Conservation (phyloP, 345 rosid species). For the Populus alba region DNA sequence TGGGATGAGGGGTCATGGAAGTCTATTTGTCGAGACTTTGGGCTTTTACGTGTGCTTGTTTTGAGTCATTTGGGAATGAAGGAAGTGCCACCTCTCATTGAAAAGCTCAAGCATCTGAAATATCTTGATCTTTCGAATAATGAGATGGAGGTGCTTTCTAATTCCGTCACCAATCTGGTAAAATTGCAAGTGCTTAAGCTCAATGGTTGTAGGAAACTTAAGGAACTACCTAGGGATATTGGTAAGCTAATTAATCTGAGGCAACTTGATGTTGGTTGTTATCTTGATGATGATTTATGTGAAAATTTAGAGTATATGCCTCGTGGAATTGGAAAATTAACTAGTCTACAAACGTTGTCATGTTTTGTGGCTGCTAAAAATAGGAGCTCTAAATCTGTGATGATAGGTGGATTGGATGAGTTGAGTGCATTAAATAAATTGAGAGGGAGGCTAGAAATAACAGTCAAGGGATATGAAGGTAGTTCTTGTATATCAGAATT, state of each 20-base stretch:
- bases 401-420: neutral
- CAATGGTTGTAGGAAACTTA: neutral
- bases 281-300: neutral
- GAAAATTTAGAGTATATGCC: neutral
- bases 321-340: neutral
- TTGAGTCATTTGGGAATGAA: neutral
- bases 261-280: neutral
- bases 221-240: neutral
- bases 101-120: slow-evolving; percentile 10
- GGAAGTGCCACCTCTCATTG: slow-evolving; percentile 1
- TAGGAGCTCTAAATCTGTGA: neutral
- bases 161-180: neutral
- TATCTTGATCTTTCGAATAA: slow-evolving; percentile 18
- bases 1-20: neutral
- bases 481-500: neutral
- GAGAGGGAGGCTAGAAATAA: neutral
- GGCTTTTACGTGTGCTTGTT: slow-evolving; percentile 1
- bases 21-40: neutral
- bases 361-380: neutral
- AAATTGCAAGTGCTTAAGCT: slow-evolving; percentile 16
- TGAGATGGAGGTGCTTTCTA: slow-evolving; percentile 1
- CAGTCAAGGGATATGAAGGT: neutral
- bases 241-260: neutral
- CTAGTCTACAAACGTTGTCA: neutral
- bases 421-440: neutral